Evolutionary conservation across 2,329 filamentous ascomycete species (phyloP).

Genomic region (Fusarium sambucinum): DNA sequence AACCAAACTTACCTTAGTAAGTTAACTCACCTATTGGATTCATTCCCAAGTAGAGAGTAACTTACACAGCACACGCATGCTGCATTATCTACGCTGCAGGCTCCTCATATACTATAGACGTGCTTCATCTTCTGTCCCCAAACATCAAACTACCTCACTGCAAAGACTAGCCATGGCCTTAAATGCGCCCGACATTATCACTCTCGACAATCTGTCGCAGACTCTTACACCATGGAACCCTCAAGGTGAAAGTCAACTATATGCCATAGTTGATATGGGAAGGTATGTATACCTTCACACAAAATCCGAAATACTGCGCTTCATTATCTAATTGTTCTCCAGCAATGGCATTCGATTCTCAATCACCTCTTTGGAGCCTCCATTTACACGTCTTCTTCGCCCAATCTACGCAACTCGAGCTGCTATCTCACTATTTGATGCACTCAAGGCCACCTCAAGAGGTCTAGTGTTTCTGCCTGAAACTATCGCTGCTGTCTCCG

Average conservation of each 20-base stretch:
- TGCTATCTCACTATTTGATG: constrained; percentile 88
- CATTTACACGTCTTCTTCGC: constrained; percentile 76
- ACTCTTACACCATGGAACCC: constrained; percentile 64
- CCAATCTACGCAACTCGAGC: constrained; percentile 84
- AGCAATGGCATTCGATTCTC: constrained; percentile 96
- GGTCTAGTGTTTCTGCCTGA: constrained; percentile 60
- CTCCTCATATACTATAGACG: background rate
- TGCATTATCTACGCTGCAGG: constrained; percentile 1
- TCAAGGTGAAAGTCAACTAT: constrained; percentile 61
- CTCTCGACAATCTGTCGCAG: constrained; percentile 63
- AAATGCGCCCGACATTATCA: constrained; percentile 58
- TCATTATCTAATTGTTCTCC: constrained; percentile 6
- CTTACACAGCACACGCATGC: background rate
- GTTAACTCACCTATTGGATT: constrained; percentile 10
- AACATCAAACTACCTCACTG: background rate
- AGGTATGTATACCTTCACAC: constrained; percentile 55
- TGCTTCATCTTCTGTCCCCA: background rate
- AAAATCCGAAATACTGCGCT: background rate
- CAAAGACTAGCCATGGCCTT: constrained; percentile 45
- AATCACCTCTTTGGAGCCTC: constrained; percentile 82
- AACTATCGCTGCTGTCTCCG: constrained; percentile 75
- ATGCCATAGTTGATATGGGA: constrained; percentile 71
- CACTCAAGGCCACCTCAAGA: constrained; percentile 66
- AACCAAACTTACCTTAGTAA: background rate
- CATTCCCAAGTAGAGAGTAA: background rate